Evolutionary conservation across 164 flowering plant genomes (phyloP), one percentile per base, ranked within the genome.

Genomic region (Aristolochia fimbriata): DNA sequence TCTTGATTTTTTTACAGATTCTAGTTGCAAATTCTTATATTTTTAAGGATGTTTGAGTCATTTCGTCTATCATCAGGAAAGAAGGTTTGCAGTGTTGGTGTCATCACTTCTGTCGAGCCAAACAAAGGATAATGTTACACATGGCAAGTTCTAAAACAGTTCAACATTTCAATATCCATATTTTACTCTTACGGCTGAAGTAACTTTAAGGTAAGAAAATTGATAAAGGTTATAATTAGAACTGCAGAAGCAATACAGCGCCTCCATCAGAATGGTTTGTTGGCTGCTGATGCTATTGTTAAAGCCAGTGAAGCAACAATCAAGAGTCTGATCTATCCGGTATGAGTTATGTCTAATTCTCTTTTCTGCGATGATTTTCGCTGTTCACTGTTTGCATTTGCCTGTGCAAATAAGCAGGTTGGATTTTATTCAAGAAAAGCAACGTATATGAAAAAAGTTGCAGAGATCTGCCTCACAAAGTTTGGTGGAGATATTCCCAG

Each of bases 31-130:
- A 37, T 30, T 31, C 11, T 31, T 16, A 16, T 24, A 13, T 16
- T 17, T 16, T 31, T 24, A 15, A 56, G 30, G 33, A 12, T 14
- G 4, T 31, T 14, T 19, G 25, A 27, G 24, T 58, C 21, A 19
- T 21, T 58, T 58, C 19, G 9, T n/a, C 49, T 62, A 46, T 13
- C 67, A 54, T 64, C 80, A 93, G 97, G 97, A 91, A 76, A 83
- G 94, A 74, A 81, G 99, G 70, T 94, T 94, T 77, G 91, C 97
- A 20, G 82, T 91, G 49, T 69, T 94, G 73, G 76, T 75, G 51
- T 83, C 91, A n/a, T 81, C 97, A 43, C 96, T 94, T 53, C 74
- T 94, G 15, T 94, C 99, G 61, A 94, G 99, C 79, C 99, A 94
- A 76, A 94, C 99, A 47, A 94, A 94, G 76, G 99, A 94, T 75